Percentiles rank a stretch among this genome's conserved stretches.
Conservation (phyloP, 345 rosid species). For the Clausena lansium region DNA sequence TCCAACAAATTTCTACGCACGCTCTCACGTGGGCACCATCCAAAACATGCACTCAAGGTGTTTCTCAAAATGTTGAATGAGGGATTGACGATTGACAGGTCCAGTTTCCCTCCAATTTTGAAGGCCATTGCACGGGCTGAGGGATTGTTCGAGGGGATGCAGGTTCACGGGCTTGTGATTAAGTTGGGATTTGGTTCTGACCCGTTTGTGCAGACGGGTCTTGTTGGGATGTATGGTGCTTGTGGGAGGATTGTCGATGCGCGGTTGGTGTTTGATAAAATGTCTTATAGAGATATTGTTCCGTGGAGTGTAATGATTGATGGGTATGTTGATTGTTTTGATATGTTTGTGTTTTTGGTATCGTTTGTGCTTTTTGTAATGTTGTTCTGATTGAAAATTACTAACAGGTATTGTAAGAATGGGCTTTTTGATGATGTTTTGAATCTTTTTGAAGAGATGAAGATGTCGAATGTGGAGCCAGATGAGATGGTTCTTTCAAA, state of each 20-base stretch:
- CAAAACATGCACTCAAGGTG: constrained; percentile 27
- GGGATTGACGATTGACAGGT: constrained; percentile 37
- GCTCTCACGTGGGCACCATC: constrained; percentile 33
- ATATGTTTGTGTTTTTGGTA: neutral
- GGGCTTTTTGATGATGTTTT: constrained; percentile 49
- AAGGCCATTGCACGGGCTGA: constrained; percentile 41
- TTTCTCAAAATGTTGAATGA: constrained; percentile 35
- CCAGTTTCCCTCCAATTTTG: constrained; percentile 48
- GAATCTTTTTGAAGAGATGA: constrained; percentile 71
- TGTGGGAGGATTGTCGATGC: constrained; percentile 42
- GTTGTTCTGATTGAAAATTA: neutral
- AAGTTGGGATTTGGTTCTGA: constrained; percentile 49
- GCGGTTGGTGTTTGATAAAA: constrained; percentile 52
- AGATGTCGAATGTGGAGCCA: constrained; percentile 36
- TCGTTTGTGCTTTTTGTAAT: neutral
- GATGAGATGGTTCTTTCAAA: constrained; percentile 57
- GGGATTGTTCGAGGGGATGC: constrained; percentile 48
- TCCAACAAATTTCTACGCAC: constrained; percentile 45
- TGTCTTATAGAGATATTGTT: constrained; percentile 52
- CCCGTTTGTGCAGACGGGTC: constrained; percentile 56
- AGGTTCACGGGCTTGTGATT: constrained; percentile 50
- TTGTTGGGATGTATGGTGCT: constrained; percentile 37
- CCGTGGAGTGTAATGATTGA: constrained; percentile 59
- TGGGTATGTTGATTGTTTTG: constrained; percentile 34
- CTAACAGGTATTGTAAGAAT: constrained; percentile 43